These are phyloP conservation scores for Botrytis paeoniae DNA, from an alignment of 2,329 filamentous ascomycete species.

Conservation along the genomic window DNA sequence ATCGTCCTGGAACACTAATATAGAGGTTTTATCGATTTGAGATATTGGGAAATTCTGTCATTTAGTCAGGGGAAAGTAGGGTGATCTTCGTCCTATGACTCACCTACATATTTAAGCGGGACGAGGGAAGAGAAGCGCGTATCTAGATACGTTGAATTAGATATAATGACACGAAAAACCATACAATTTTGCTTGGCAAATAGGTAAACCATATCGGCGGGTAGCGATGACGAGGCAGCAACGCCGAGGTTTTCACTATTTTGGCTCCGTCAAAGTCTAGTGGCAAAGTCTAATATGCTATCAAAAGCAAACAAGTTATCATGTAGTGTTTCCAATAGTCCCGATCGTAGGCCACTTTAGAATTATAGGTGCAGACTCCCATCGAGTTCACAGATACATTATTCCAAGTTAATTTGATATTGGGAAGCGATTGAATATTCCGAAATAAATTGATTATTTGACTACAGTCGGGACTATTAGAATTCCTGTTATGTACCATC, in stretches of 20 bases:
- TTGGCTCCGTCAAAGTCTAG: not conserved
- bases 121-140: no score
- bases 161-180: not conserved
- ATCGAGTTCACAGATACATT: not conserved
- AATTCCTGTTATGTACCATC: not conserved
- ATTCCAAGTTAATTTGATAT: not conserved
- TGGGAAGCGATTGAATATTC: not conserved
- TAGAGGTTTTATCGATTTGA: not conserved
- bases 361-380: not conserved
- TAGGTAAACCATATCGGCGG: not conserved
- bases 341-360: not conserved
- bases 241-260: not conserved
- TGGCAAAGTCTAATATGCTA: not conserved
- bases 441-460: not conserved
- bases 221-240: not conserved
- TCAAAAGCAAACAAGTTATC: not conserved
- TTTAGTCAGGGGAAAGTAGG: not conserved
- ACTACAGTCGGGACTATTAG: not conserved
- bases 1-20: not conserved
- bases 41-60: not conserved
- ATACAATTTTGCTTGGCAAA: not conserved
- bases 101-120: accelerated
- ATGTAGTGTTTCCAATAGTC: not conserved
- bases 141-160: not conserved
- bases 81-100: not conserved